Evolutionary conservation across 176 grass and related monocot genomes (phyloP), one percentile per base, ranked within the genome.

Genomic region (Calamus simplicifolius): DNA sequence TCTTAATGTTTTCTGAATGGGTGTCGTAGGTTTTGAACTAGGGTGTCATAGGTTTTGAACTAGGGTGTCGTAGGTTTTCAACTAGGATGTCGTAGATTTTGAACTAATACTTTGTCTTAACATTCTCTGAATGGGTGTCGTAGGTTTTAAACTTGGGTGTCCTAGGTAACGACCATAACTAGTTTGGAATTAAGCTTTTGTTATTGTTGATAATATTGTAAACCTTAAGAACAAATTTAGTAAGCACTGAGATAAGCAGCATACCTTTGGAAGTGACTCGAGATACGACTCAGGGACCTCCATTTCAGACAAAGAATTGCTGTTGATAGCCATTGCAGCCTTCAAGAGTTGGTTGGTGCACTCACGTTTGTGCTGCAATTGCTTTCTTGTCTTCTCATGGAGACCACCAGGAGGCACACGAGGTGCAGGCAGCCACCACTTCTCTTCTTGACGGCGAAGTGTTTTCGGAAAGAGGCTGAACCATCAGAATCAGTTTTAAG

Each of bases 301-400:
- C 81, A 85, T 89, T 49, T 89, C 86, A 3, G 74, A 62, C 17
- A 89, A 78, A 1, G 74, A 17, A 74, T 81, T 89, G 74, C 74
- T 79, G 58, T 89, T 89, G 81, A 89, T 89, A 14, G 81, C 71
- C 86, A 85, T 81, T 16, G 81, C 81, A 58, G 86, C 86, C 67
- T 89, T 89, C 21, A 85, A 48, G 53, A 89, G 78, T 21, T 89
- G 86, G 23, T 77, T 85, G 5, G 78, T 75, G n/a, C 74, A 85
- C 27, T 89, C 86, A 4, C 81, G 71, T 19, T 85, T 85, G 50
- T 89, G 74, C 59, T 81, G 78, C 35, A 89, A 25, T 5, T 75
- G 62, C 63, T 72, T 89, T 67, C 74, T 78, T 27, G 71, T 78
- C 60, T 71, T 78, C 57, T 81, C 74, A 0, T 16, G 50, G 38